phyloP scores from a whole-genome alignment of 352 stramenopile species.

The Globisporangium irregulare region DNA sequence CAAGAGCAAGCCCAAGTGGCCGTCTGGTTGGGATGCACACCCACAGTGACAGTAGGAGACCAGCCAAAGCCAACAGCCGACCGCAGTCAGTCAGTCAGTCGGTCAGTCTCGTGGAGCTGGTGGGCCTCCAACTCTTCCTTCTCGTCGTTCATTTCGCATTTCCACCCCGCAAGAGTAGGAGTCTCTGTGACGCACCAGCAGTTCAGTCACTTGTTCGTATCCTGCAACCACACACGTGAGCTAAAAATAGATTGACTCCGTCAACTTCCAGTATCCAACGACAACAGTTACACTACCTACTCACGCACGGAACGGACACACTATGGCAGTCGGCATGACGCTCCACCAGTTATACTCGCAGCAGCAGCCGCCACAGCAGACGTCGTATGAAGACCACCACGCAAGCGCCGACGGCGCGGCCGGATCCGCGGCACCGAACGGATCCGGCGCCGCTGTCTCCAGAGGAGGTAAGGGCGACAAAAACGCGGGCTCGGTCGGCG shows the following conservation, averaged over 20 bases:
- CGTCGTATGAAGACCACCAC: conserved; percentile 24
- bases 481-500: conserved; percentile 9
- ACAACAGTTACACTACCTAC: not conserved
- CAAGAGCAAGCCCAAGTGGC: not conserved
- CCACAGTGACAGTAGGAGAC: not conserved
- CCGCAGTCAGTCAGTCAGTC: not conserved
- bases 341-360: conserved; percentile 68
- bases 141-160: conserved; percentile 32
- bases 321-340: conserved; percentile 66
- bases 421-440: not conserved
- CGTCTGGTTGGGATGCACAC: not conserved
- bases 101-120: not conserved
- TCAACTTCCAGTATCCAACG: not conserved
- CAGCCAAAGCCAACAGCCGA: not conserved
- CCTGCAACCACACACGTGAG: not conserved
- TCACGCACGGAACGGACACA: not conserved
- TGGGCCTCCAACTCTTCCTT: conserved; percentile 8
- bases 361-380: conserved; percentile 16
- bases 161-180: conserved; percentile 31
- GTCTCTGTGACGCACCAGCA: conserved; percentile 3
- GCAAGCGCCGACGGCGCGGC: conserved; percentile 12
- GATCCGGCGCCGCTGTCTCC: not conserved
- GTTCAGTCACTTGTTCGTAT: not conserved
- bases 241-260: not conserved
- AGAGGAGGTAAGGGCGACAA: conserved; percentile 5